Percentiles rank a stretch among this genome's conserved stretches.
These are phyloP conservation scores for Naematelia aurantialba DNA, from an alignment of 768 basidiomycete genomes.

Conservation along the genomic window DNA sequence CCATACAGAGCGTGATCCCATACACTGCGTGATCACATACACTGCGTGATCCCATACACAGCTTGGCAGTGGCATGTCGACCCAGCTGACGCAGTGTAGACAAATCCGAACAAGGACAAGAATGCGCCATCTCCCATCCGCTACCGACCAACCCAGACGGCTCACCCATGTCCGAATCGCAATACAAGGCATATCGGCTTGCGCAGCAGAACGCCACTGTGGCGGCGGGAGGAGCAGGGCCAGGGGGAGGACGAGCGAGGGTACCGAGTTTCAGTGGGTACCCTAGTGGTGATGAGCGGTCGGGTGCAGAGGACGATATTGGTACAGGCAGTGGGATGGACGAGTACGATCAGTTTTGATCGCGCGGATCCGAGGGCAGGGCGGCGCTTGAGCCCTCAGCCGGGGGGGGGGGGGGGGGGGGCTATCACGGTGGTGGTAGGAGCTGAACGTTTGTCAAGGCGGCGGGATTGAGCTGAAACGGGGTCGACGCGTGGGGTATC, in stretches of 20 bases:
- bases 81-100: slow-evolving; percentile 55
- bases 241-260: slow-evolving; percentile 9
- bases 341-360: slow-evolving; percentile 29
- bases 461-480: too few species aligned
- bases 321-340: slow-evolving; percentile 40
- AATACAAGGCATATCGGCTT: slow-evolving; percentile 42
- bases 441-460: too few species aligned
- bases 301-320: slow-evolving; percentile 23
- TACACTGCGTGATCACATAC: too few species aligned
- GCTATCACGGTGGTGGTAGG: too few species aligned
- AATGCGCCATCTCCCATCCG: slow-evolving; percentile 60
- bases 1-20: too few species aligned
- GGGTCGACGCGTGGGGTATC: too few species aligned
- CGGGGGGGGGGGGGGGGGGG: too few species aligned
- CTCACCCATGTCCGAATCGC: slow-evolving; percentile 45
- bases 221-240: not conserved
- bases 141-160: slow-evolving; percentile 50
- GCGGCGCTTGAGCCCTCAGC: too few species aligned
- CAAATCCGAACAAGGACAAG: slow-evolving; percentile 75
- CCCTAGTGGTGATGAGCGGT: slow-evolving; percentile 17
- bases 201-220: slow-evolving; percentile 2
- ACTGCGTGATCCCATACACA: too few species aligned
- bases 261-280: slow-evolving; percentile 13
- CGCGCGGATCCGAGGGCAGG: too few species aligned
- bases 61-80: too few species aligned